These are phyloP conservation scores for Populus nigra DNA, from an alignment of 345 rosid genomes.

Conservation along the genomic window DNA sequence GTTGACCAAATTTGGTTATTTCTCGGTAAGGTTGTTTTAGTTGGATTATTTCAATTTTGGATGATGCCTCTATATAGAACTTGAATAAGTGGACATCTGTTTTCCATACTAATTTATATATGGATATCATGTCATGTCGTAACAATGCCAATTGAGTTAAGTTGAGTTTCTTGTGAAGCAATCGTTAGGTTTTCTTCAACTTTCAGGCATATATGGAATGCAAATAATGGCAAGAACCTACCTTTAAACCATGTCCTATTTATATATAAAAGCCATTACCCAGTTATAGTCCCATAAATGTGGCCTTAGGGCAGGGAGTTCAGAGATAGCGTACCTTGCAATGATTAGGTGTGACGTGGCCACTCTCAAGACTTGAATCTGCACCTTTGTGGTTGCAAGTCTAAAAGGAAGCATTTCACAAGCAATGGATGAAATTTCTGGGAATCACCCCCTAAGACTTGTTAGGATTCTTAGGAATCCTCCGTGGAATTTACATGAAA, in stretches of 20 bases:
- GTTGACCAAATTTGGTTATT: neutral
- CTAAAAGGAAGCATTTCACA: neutral
- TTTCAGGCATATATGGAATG: neutral
- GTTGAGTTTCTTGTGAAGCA: neutral
- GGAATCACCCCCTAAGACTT: neutral
- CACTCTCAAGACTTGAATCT: neutral
- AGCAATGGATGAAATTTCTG: neutral
- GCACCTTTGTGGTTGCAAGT: neutral
- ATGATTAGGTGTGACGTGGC: neutral
- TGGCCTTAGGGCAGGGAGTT: neutral
- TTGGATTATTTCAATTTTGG: neutral
- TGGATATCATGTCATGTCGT: neutral
- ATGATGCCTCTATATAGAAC: neutral
- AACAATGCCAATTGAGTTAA: neutral
- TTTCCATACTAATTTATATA: neutral
- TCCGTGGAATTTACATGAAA: neutral
- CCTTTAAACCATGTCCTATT: neutral
- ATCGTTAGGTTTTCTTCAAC: neutral
- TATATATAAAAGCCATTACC: neutral
- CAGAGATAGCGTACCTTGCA: neutral
- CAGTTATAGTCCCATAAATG: neutral
- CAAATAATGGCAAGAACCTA: neutral
- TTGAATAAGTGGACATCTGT: neutral
- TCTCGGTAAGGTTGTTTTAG: neutral
- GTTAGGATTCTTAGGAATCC: neutral